phyloP scores from a whole-genome alignment of 2,329 filamentous ascomycete species.

The Onygenales sp. region DNA sequence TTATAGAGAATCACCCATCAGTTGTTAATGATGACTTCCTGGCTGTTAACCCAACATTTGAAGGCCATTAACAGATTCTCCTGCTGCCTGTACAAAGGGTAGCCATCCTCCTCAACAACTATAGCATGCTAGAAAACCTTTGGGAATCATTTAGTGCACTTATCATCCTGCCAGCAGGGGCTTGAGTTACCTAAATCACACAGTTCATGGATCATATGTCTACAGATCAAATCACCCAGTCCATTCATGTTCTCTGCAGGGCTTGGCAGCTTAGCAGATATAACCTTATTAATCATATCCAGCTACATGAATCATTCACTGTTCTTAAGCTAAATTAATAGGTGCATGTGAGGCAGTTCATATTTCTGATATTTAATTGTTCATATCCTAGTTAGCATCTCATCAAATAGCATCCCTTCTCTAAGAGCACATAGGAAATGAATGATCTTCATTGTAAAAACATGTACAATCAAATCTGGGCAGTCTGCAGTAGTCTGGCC shows the following conservation, averaged over 20 bases:
- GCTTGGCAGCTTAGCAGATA: background rate
- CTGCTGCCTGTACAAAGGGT: background rate
- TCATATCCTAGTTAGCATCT: background rate
- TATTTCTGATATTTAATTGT: background rate
- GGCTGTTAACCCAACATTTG: background rate
- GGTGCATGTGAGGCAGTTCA: background rate
- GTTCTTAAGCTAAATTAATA: background rate
- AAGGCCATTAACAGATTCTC: background rate
- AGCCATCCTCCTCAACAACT: background rate
- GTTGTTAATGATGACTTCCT: background rate
- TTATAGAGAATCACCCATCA: background rate
- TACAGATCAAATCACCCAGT: background rate
- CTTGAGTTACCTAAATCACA: background rate
- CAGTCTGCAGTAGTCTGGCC: background rate
- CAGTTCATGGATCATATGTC: background rate
- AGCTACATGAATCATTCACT: background rate
- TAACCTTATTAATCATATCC: background rate
- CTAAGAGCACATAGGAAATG: background rate
- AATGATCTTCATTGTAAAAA: background rate
- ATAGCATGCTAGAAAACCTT: background rate
- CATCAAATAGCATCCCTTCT: background rate
- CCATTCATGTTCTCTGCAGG: background rate
- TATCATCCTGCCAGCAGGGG: background rate
- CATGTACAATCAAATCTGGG: background rate
- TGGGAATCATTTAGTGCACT: background rate